Evolutionary conservation across 495 filamentous ascomycete species (phyloP), one percentile per base, ranked within the genome.

Genomic region (Aspergillus nidulans): DNA sequence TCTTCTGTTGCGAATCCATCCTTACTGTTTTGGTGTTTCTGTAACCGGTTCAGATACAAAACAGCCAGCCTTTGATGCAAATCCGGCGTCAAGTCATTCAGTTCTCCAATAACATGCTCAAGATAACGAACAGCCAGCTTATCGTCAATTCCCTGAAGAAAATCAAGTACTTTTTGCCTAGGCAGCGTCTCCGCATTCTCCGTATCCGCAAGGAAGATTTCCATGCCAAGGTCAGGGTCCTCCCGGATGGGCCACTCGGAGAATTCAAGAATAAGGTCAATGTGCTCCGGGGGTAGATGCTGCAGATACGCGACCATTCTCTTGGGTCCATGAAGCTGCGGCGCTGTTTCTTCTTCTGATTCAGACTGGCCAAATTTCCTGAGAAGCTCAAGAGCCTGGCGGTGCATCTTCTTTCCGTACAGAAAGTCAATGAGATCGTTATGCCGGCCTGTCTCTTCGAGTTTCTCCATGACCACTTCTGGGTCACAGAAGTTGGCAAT

Each of bases 401-500:
- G 84, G 67, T 99, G 94, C 12, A 97, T 80, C 66, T 86, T 92
- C 75, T 97, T 97, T 50, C 94, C 92, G 59, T 94, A 90, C 56
- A 96, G 85, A 67, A 99, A 99, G 62, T 99, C 92, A 25, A 99
- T 92, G 0, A 99, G 75, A 66, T 97, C 94, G 51, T 87, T 90
- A 68, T 96, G 96, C 43, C 91, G 88, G 39, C 88, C 87, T 48
- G 85, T 88, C 65, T 96, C 91, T 54, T 95, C 84, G 8, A 99
- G 77, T 56, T 89, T 85, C 69, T 97, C 88, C 66, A 95, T 92
- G 23, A 99, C 92, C 1, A 99, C 94, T 24, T 89, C 87, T 0
- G 94, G 92, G 59, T 97, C 92, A 61, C 94, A 97, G 69, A 96
- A 97, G 66, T 99, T 99, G 66, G 90, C 86, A 46, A 97, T 90